Evolutionary conservation across 1,284 basidiomycete genomes (phyloP), one percentile per base, ranked within the genome.

Genomic region (Apiotrichum laibachii): DNA sequence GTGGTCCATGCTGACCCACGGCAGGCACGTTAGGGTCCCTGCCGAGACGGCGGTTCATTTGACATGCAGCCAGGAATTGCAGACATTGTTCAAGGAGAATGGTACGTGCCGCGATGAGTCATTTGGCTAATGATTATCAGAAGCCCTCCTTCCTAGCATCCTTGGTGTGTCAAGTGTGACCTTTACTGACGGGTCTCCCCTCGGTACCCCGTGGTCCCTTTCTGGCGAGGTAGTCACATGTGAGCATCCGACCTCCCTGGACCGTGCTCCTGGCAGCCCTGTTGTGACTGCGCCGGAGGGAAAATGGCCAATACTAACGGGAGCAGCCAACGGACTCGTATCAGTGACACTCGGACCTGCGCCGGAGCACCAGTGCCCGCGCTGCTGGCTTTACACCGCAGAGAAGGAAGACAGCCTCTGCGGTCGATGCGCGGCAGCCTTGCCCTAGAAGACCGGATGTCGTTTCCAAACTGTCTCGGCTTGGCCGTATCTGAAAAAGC

Each of bases 101-200:
- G 42, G 69, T 74, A 37, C 43, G 53, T 59, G 34, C 39, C 56
- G 54, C 37, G 13, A 15, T 34, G 40, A 21, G 21, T 37, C 26
- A 19, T 34, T 40, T 18, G n/a, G 46, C 21, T 33, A 22, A 34
- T 21, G 40, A 34, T 5, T 26, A 15, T 35, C 48, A 90, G 89
- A 82, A 65, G 67, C 76, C 12, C 81, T 85, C 58, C 78, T 92
- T 34, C 85, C 86, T 66, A 85, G 85, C 0, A 78, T 92, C 3
- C 89, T 90, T 72, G 88, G 90, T 57, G 87, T 89, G 4, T 92
- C 90, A 0, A 81, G 86, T 51, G 87, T 84, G 18, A 76, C 72
- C 15, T 61, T 88, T 16, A 72, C 72, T 0, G 78, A 13, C 42
- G 21, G 10, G 81, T 57, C 80, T 9, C 42, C 35, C 42, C 39